Evolutionary conservation across 139 green algal species (phyloP), one percentile per base, ranked within the genome.

Genomic region (Parachlorella kessleri): DNA sequence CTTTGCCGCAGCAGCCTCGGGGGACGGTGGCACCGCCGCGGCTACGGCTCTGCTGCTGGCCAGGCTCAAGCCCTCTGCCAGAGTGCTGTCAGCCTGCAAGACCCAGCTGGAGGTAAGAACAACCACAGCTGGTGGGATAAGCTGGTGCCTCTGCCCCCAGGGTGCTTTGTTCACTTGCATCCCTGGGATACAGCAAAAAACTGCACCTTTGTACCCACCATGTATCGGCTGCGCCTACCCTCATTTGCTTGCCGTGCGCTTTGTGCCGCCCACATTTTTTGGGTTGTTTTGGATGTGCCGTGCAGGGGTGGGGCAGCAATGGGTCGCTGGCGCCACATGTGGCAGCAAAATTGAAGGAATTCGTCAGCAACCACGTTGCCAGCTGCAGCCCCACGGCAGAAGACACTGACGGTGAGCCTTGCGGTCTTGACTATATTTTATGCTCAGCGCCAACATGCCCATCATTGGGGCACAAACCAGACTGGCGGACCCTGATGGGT

Each of bases 321-420:
- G 35, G 64, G 64, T 40, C 64, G 30, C 0, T 7, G 2, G 40
- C 39, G 10, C 63, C 74, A 2, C 23, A 40, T 4, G 35, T 39
- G 21, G 74, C 74, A 59, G 48, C 10, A 18, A 10, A 59, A 24
- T 64, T 79, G 9, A 26, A 14, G 41, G 39, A 39, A 1, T 79
- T 79, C 39, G 63, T 79, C 6, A 18, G 37, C 5, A 79, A 66
- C 74, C 74, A 79, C 32, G 64, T n/a, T 79, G 74, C 40, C 74
- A 21, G 26, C 72, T 28, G 32, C 54, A 6, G 21, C 42, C 35
- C 42, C 1, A 48, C 42, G 41, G 42, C 26, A 32, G 53, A 14
- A 14, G 72, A 38, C 8, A 42, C 53, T 55, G 72, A 37, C 9
- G 26, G 4, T 18, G 64, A 7, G 6, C 40, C 28, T 1, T 38